Base-by-base conservation (phyloP, 176 grass and related monocot genomes). In the Musa schizocarpa region DNA sequence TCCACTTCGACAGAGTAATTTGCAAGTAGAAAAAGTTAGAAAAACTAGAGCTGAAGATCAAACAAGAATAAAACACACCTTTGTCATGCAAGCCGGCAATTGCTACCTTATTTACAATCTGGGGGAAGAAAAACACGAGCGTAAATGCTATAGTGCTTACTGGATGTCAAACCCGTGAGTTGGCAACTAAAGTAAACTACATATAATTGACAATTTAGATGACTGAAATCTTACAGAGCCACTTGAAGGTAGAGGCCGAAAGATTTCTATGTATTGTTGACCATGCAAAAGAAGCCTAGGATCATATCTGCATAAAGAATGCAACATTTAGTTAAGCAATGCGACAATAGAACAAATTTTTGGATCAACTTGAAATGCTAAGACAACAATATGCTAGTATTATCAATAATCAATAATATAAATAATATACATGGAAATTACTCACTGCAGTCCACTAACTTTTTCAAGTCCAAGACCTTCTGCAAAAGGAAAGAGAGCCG, bases 261-360 rank as follows among this genome's bases (percentile, higher is more conserved):
- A 87, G 26, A 98, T 85, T 77, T 98, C 90, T 69, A 98, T 98
- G 84, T 98, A 98, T n/a, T 98, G 94, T 79, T 98, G 94, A 73
- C 90, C 90, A 25, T 98, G 94, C 80, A 98, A 86, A 77, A 98
- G 63, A 78, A 98, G 88, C 24, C 72, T 86, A 74, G 69, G 74
- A 82, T 98, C 90, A 53, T 85, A 83, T 76, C 90, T 98, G 76
- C 68, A 85, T 78, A 82, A 77, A 23, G 75, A 11, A 81, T 26
- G 13, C 11, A 74, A 17, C 20, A 56, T 55, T 19, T 16, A 53
- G 8, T 20, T 70, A n/a, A 70, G 14, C 34, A 43, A 43, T 6
- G 34, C 4, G 4, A 43, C 34, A 43, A 43, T 43, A 6, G 34
- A 43, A 43, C 3, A 43, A 3, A 43, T 43, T 43, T 43, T 43